Base-by-base conservation (phyloP, 352 stramenopile genomes). In the Phytophthora citricola region DNA sequence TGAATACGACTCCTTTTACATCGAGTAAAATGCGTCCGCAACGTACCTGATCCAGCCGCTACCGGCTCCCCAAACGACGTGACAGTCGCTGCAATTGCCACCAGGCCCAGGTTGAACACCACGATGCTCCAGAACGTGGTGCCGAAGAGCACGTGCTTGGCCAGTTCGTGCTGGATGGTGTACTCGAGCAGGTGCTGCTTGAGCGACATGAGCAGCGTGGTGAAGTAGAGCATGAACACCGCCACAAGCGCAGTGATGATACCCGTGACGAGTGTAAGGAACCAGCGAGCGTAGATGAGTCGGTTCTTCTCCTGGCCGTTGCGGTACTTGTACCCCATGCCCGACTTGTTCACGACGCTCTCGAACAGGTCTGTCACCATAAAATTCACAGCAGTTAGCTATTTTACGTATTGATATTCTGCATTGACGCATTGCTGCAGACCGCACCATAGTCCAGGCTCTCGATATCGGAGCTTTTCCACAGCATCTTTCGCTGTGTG, bases 261-360 rank as follows among this genome's bases (percentile, higher is more conserved):
- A 39, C 87, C 87, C 32, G 85, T 90, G 40, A 91, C 55, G 40
- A 92, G 73, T 20, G 87, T 95, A 31, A 95, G 70, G 56, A 91
- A 82, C 87, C 87, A 95, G 29, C 87, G 81, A 61, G 85, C 85
- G 71, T 92, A 91, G 66, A 93, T 80, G 26, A 92, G 71, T 27
- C 85, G 84, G 62, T 82, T 88, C 58, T 89, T 85, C 66, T 95
- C 87, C 54, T 87, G 79, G n/a, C 87, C 87, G 32, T 93, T 83
- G 61, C 85, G 82, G 66, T 92, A 93, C 47, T 77, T 87, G 73
- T 93, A 93, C 26, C 85, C 76, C 75, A 92, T 84, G 45, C 87
- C 87, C 6, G 81, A 89, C 53, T 93, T 92, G 79, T 95, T 93
- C 40, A 93, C 87, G n/a, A 95, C 84, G 53, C 85, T 93, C 63